phyloP scores from a whole-genome alignment of 1,284 basidiomycete genomes.

The Irpex sp. region DNA sequence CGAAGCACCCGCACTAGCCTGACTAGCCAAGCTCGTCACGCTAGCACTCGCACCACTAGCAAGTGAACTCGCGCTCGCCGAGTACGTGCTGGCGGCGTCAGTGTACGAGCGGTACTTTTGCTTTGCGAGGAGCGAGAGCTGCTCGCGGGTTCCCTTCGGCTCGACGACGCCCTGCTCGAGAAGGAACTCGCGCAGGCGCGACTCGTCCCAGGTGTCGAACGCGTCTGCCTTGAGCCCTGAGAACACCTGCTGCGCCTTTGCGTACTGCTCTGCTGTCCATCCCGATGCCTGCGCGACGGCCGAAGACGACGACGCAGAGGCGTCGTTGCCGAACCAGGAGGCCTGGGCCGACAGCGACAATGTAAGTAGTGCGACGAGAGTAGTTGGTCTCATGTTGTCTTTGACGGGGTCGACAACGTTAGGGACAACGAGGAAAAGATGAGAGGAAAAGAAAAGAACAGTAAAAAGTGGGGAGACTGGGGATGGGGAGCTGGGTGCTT shows the following conservation, averaged over 20 bases:
- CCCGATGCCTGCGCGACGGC: constrained; percentile 47
- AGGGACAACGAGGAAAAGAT: constrained; percentile 6
- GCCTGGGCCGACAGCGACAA: constrained; percentile 35
- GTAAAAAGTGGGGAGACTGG: constrained; percentile 2
- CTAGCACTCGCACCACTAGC: constrained; percentile 12
- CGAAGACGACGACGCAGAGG: constrained; percentile 17
- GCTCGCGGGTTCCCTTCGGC: constrained; percentile 73
- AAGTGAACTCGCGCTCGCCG: constrained; percentile 17
- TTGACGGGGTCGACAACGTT: constrained; percentile 7
- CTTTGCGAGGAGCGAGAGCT: constrained; percentile 75
- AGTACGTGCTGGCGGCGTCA: constrained; percentile 32
- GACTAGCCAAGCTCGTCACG: constrained; percentile 4
- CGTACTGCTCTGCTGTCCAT: constrained; percentile 65
- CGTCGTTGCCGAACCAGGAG: constrained; percentile 48
- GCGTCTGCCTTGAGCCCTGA: constrained; percentile 40
- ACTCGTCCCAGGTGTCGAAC: constrained; percentile 79
- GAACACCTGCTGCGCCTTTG: constrained; percentile 62
- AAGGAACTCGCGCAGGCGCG: constrained; percentile 75
- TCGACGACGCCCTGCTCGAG: constrained; percentile 82
- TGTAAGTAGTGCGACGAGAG: constrained; percentile 30
- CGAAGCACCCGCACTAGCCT: constrained; percentile 21
- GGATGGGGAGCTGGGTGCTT: background rate
- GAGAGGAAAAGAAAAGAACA: no score
- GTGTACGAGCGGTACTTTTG: constrained; percentile 58
- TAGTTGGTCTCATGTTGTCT: constrained; percentile 33